Evolutionary conservation across 371 early-diverging fungal genomes (phyloP), one percentile per base, ranked within the genome.

Genomic region (Conidiobolus coronatus): DNA sequence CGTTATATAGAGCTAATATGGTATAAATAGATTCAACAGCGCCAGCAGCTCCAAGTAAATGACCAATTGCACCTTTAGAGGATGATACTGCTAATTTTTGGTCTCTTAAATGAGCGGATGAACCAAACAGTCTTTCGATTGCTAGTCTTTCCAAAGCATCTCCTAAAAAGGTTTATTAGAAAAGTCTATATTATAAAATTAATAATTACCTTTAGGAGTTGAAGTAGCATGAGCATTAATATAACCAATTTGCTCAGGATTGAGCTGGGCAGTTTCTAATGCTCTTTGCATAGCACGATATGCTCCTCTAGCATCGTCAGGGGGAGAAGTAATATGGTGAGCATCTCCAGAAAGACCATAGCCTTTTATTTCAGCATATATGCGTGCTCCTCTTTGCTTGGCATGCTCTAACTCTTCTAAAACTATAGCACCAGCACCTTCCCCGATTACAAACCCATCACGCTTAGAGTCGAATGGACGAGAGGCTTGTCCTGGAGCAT

Each of bases 171-270:
- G 18, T 11, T 55, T 2, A 1, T 20, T n/a, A 5, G 18, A 15
- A 48, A 40, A 13, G 1, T 5, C 9, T 29, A 29, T 5, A 29
- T 9, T 29, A 29, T 29, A 29, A 29, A 29, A 29, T 5, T 3
- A 29, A 29, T 29, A 44, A 40, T 36, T 56, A 67, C 77, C 86
- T 42, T 74, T 63, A 22, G 73, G 67, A 2, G 95, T 94, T n/a
- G 88, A 81, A 0, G 93, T 93, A 0, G 95, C 95, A 60, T 94
- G 95, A 0, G 92, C 91, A 63, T 94, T 94, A 17, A 94, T 65
- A 60, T 94, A 90, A 41, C 72, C 83, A 15, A 94, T 60, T 37
- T 78, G 74, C 2, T 58, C 59, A 0, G 79, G 65, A 0, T 53
- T 46, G 40, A 86, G 40, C 0, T 65, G 57, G 0, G 83, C 82